Conservation (phyloP, 2,329 filamentous ascomycete species). For the Nakataea oryzae region DNA sequence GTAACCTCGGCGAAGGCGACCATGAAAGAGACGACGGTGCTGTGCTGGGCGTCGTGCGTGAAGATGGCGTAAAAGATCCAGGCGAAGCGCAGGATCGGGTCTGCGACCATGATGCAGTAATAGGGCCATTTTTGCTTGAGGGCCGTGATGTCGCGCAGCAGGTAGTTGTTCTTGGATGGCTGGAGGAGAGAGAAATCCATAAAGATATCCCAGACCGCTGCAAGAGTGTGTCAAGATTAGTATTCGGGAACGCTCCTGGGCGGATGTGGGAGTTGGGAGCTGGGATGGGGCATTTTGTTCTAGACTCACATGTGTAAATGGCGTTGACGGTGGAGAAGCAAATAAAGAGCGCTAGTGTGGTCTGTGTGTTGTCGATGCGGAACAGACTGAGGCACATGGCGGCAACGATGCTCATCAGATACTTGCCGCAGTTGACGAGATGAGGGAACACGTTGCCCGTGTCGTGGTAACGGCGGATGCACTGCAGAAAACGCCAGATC, state of each 20-base stretch:
- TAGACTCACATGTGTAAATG: constrained; percentile 61
- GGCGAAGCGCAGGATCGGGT: constrained; percentile 79
- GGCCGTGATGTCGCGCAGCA: constrained; percentile 68
- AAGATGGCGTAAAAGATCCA: constrained; percentile 94
- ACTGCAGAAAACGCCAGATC: constrained; percentile 86
- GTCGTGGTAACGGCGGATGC: constrained; percentile 78
- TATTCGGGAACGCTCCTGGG: too few species aligned
- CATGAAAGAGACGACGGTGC: constrained; percentile 68
- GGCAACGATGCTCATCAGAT: constrained; percentile 71
- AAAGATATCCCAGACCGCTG: constrained; percentile 80
- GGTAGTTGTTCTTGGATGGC: constrained; percentile 52
- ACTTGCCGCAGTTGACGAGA: constrained; percentile 86
- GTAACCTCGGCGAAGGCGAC: constrained; percentile 69
- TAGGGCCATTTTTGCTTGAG: constrained; percentile 76
- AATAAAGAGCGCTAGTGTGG: constrained; percentile 62
- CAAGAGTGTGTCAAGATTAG: neutral
- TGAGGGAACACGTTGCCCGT: constrained; percentile 85
- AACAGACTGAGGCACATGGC: constrained; percentile 74
- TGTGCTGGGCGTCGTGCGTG: constrained; percentile 70
- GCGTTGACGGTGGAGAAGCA: constrained; percentile 72
- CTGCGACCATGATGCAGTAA: constrained; percentile 72
- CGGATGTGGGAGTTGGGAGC: neutral
- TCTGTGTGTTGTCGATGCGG: constrained; percentile 53
- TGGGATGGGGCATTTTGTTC: neutral
- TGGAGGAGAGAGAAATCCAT: constrained; percentile 97